Conservation (phyloP, 345 rosid species). For the Tarenaya hassleriana region DNA sequence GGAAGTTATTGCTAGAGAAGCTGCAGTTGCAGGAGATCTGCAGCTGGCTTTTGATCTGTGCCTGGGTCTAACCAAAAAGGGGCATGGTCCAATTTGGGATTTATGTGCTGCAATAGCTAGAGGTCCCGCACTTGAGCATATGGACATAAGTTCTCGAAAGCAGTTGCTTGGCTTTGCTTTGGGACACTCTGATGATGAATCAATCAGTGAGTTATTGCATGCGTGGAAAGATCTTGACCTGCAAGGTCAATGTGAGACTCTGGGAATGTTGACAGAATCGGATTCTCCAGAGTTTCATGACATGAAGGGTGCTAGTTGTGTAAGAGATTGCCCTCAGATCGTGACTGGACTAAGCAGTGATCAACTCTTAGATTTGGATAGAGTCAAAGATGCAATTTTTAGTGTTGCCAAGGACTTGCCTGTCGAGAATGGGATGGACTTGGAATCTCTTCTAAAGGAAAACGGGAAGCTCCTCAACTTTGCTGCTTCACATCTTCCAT, state of each 20-base stretch:
- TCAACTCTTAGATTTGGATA: slow-evolving; percentile 39
- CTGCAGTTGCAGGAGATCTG: slow-evolving; percentile 94
- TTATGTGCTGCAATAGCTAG: slow-evolving; percentile 97
- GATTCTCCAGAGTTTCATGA: slow-evolving; percentile 37
- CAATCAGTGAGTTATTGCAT: slow-evolving; percentile 82
- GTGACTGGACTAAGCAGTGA: slow-evolving; percentile 36
- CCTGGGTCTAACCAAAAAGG: slow-evolving; percentile 72
- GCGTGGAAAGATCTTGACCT: slow-evolving; percentile 97
- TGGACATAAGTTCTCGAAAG: slow-evolving; percentile 79
- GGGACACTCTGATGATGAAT: slow-evolving; percentile 92
- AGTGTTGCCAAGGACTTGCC: slow-evolving; percentile 59
- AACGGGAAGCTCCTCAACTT: slow-evolving; percentile 72
- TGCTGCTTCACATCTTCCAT: slow-evolving; percentile 71
- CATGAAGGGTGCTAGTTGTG: slow-evolving; percentile 40
- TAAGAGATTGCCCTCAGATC: slow-evolving; percentile 45
- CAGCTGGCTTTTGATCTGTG: slow-evolving; percentile 96
- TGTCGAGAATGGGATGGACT: slow-evolving; percentile 40
- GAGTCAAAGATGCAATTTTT: slow-evolving; percentile 42
- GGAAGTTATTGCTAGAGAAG: slow-evolving; percentile 99
- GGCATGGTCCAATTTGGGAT: slow-evolving; percentile 95
- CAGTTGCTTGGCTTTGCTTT: slow-evolving; percentile 80
- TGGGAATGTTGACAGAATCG: slow-evolving; percentile 50
- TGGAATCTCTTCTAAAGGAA: slow-evolving; percentile 55
- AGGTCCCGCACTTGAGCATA: slow-evolving; percentile 82
- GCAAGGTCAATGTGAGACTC: slow-evolving; percentile 73